Conservation (phyloP, 305 asterid species). For the Withania somnifera region DNA sequence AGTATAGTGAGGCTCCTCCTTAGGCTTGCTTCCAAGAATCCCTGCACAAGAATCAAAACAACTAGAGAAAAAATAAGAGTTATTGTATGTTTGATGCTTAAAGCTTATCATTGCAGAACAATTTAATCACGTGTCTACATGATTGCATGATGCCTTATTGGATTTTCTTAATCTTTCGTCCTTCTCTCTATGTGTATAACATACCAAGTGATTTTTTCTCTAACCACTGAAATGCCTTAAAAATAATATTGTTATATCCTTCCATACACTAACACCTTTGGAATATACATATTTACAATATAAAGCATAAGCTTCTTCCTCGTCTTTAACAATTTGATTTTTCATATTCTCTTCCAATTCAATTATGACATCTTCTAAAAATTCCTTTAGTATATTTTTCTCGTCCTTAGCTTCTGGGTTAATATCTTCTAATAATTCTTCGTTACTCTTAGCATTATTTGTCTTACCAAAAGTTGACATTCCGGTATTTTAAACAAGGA, state of each 20-base stretch:
- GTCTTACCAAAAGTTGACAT: background rate
- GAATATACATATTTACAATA: background rate
- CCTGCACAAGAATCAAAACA: too few relatives aligned
- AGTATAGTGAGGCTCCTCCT: too few relatives aligned
- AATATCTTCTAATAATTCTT: background rate
- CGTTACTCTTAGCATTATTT: too few relatives aligned
- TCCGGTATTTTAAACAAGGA: background rate
- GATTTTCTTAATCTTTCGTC: background rate
- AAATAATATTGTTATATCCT: too few relatives aligned
- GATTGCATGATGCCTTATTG: background rate
- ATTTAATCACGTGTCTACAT: background rate
- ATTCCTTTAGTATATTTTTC: background rate
- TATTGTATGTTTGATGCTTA: background rate
- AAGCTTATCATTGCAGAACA: background rate
- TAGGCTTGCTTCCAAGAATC: too few relatives aligned
- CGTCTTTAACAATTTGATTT: background rate
- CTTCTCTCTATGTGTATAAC: background rate
- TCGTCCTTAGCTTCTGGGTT: background rate
- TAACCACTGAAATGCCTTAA: background rate
- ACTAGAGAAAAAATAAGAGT: too few relatives aligned
- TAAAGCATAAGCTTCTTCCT: background rate
- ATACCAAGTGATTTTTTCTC: background rate
- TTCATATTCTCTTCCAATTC: background rate
- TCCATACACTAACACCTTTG: too few relatives aligned
- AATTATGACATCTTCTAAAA: background rate